Percentiles rank a stretch among this genome's conserved stretches.
These are phyloP conservation scores for Babesia bigemina DNA, from an alignment of 169 alveolate species.

Conservation along the genomic window DNA sequence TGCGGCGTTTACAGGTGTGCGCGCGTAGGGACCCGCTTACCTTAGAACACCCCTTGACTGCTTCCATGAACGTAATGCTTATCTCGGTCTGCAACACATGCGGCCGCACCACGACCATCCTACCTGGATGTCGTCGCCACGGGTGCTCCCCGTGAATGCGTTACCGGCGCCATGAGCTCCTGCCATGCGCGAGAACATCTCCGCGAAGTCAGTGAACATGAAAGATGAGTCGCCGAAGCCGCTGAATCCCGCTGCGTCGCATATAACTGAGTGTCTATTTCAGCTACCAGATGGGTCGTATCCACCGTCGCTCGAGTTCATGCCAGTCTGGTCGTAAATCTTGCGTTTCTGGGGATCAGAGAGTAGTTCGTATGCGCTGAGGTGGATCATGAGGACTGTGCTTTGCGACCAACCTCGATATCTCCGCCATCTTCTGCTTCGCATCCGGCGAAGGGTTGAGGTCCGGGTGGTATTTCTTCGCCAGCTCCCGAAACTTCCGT, in stretches of 20 bases:
- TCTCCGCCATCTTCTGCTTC: slow-evolving; percentile 91
- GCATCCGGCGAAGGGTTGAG: slow-evolving; percentile 92
- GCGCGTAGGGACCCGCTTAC: background rate
- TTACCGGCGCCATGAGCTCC: slow-evolving; percentile 66
- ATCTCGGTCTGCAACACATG: slow-evolving; percentile 66
- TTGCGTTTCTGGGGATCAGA: slow-evolving; percentile 89
- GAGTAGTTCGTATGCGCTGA: slow-evolving; percentile 92
- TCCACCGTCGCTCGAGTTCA: slow-evolving; percentile 82
- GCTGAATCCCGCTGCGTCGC: slow-evolving; percentile 66
- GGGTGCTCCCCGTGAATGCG: slow-evolving; percentile 62
- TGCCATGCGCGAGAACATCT: slow-evolving; percentile 82
- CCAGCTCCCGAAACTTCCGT: slow-evolving; percentile 88
- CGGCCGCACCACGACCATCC: background rate
- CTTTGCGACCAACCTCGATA: slow-evolving; percentile 80
- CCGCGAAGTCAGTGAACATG: slow-evolving; percentile 86
- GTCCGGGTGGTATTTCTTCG: slow-evolving; percentile 93
- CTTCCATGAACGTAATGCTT: slow-evolving; percentile 84
- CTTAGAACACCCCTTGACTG: slow-evolving; percentile 84
- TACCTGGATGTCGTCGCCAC: slow-evolving; percentile 82
- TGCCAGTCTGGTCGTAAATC: slow-evolving; percentile 88
- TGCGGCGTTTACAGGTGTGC: background rate
- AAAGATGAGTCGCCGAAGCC: slow-evolving; percentile 83
- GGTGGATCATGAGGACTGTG: background rate
- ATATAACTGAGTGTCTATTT: background rate
- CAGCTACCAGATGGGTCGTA: slow-evolving; percentile 52